Evolutionary conservation across 1,284 basidiomycete species (phyloP), one percentile per base, ranked within the genome.

Genomic region (Ustilago crameri): DNA sequence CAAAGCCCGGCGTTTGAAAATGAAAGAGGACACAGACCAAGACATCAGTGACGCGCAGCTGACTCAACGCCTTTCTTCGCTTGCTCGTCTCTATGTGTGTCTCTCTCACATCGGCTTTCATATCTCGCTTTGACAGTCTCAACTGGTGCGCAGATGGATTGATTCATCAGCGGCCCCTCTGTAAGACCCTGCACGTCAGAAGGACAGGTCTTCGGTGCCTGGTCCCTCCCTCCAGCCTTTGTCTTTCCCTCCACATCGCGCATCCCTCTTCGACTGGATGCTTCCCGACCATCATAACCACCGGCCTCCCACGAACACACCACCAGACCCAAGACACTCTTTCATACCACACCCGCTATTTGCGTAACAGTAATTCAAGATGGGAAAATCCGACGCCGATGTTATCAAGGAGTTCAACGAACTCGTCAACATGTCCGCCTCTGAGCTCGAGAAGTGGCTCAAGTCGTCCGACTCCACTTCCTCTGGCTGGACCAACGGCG

Each of bases 381-480:
- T 78, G 76, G 68, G 57, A 58, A 78, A 78, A 44, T 41, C 52
- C 44, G 72, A 78, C 59, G 49, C 55, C 22, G 67, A 78, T 9
- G 74, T 78, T 9, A 70, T 78, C 59, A 57, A 62, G n/a, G 75
- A 78, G 64, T 79, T 79, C 69, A 70, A 75, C 55, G 63, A 76
- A 57, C 66, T 75, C 24, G 82, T 84, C 63, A 84, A 83, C 76
- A 82, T 84, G 80, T 66, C 75, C 14, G 68, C 78, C 23, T 46
- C 60, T 32, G 79, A 80, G 48, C 67, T 84, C 26, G 58, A 71
- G 24, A 73, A 75, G 17, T 82, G 81, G 80, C 77, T 83, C 66
- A 76, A 79, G 48, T 76, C 77, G 23, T 47, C 60, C 18, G 74
- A 76, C 32, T 76, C 73, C 2, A 62, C 74, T 37, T 55, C 70